Conservation (phyloP, 1,284 basidiomycete species). For the Uromyces viciae-fabae region DNA sequence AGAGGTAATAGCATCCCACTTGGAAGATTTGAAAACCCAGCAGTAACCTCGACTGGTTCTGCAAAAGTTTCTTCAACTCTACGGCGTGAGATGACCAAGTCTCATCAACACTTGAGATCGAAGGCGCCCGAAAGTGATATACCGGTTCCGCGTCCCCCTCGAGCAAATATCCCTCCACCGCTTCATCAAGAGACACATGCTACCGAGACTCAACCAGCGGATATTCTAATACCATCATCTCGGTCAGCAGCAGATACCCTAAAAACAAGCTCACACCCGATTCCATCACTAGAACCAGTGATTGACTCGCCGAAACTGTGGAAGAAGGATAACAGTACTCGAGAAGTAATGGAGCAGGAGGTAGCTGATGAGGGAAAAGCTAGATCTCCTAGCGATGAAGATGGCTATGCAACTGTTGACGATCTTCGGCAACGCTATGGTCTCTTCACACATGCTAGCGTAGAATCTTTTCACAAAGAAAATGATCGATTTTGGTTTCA, state of each 20-base stretch:
- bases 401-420: constrained; percentile 36
- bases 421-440: constrained; percentile 35
- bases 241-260: constrained; percentile 48
- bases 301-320: constrained; percentile 49
- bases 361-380: constrained; percentile 62
- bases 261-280: constrained; percentile 34
- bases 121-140: constrained; percentile 53
- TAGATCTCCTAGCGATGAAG: constrained; percentile 53
- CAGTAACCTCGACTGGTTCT: constrained; percentile 58
- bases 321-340: constrained; percentile 13
- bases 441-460: constrained; percentile 62
- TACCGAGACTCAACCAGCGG: not conserved
- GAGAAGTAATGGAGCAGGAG: constrained; percentile 58
- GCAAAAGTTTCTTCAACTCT: constrained; percentile 50
- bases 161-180: constrained; percentile 52
- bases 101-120: constrained; percentile 21
- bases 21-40: constrained; percentile 73
- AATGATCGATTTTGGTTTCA: constrained; percentile 95
- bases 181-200: not conserved
- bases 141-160: constrained; percentile 55
- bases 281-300: constrained; percentile 51
- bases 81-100: constrained; percentile 29
- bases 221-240: constrained; percentile 12
- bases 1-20: constrained; percentile 93
- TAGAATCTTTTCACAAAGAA: constrained; percentile 94